Conservation (phyloP, 352 stramenopile genomes). For the Pythium brassicae region DNA sequence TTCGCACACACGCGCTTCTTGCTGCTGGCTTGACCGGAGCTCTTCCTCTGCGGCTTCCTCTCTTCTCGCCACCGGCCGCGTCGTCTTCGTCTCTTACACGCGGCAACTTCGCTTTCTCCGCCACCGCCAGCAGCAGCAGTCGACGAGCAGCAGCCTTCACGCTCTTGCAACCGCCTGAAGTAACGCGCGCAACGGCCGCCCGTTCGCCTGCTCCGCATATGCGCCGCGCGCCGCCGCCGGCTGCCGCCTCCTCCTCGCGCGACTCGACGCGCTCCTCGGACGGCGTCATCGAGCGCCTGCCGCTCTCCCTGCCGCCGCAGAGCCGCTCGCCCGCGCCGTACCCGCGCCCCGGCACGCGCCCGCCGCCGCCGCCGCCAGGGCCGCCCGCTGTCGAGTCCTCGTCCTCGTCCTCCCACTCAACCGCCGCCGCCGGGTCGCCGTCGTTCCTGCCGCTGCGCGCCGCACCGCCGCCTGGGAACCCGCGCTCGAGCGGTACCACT, state of each 20-base stretch:
- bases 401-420: constrained; percentile 6
- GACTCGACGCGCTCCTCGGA: constrained; percentile 14
- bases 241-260: background rate
- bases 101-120: background rate
- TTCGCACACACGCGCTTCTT: no score
- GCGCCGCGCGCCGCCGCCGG: background rate
- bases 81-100: no score
- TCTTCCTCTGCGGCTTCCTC: no score
- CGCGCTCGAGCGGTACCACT: background rate
- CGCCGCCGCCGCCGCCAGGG: constrained; percentile 7
- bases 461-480: background rate
- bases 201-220: background rate
- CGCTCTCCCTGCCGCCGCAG: constrained; percentile 1
- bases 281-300: constrained; percentile 17
- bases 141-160: background rate
- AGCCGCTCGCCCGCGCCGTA: constrained; percentile 2
- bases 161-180: background rate
- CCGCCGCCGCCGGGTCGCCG: background rate
- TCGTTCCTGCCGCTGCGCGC: constrained; percentile 6
- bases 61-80: no score
- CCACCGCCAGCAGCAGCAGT: no score
- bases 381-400: constrained; percentile 2
- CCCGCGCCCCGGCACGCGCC: constrained; percentile 3
- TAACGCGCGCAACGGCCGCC: background rate
- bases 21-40: no score